Base-by-base conservation (phyloP, 192 early-diverging fungal genomes). In the Helicostylum pulchrum region DNA sequence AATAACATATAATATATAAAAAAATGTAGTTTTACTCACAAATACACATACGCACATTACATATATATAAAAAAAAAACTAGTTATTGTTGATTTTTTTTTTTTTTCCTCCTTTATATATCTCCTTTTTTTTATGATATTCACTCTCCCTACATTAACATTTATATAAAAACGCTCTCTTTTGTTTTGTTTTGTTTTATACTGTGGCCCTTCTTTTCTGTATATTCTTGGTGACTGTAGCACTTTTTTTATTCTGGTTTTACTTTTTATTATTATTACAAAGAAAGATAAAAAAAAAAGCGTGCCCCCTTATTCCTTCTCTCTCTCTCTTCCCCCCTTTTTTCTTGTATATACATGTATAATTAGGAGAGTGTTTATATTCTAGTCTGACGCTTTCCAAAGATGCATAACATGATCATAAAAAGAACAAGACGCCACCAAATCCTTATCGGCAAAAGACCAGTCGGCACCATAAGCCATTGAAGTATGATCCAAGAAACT, bases 401-500 rank as follows among this genome's bases (percentile, higher is more conserved):
- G 64, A 64, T 90, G 87, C 7, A 88, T 72, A 14, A 80, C 46
- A 65, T 90, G 91, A 74, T 92, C 89, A 66, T 92, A 92, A 62
- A 92, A 92, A 7, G 91, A 92, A 67, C 89, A 91, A 31, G 85
- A 88, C 9, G 77, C 89, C 8, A 87, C 75, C 32, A 91, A 70
- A 59, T 77, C 68, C 9, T 65, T 44, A 10, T 60, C 61, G 4
- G 62, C 62, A 62, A 85, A 87, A 46, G 83, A 83, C 91, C 91
- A 92, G 64, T 91, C 89, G 5, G 79, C 82, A 32, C 91, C 89
- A 66, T 92, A 92, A 2, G 83, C 88, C 67, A 92, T 85, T 3
- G 89, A 91, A 62, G 72, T 52, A 70, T 92, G 91, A 51, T 90
- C 83, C 69, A 86, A 81, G 64, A 92, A 91, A 36, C 45, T 78